Conservation (phyloP, 441 rosid genomes). For the Erodium chrysanthum region DNA sequence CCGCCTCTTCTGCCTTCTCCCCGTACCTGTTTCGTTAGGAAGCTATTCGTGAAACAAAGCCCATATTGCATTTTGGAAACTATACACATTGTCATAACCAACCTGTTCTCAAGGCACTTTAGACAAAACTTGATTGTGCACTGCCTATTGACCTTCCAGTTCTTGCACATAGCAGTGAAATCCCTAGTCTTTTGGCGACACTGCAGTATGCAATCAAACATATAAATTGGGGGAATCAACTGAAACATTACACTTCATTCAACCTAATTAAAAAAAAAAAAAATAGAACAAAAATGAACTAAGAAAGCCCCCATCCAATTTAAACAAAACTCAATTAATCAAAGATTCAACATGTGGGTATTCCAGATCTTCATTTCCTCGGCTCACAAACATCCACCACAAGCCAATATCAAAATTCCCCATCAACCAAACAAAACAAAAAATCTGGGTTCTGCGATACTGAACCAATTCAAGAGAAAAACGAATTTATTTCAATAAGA, state of each 20-base stretch:
- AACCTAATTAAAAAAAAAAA: no score
- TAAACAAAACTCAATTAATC: background rate
- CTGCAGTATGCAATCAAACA: slow-evolving; percentile 25
- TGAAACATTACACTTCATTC: background rate
- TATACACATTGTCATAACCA: slow-evolving; percentile 10
- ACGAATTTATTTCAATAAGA: no score
- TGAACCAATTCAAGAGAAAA: background rate
- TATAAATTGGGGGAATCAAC: background rate
- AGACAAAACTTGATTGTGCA: slow-evolving; percentile 53
- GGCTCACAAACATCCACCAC: background rate
- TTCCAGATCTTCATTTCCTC: no score
- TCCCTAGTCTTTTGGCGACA: slow-evolving; percentile 76
- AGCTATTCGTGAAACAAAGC: background rate
- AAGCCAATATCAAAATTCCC: background rate
- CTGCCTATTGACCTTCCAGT: slow-evolving; percentile 30
- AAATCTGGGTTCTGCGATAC: background rate
- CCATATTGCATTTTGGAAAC: background rate
- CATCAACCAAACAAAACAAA: background rate
- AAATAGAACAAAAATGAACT: background rate
- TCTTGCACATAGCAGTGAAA: slow-evolving; percentile 47
- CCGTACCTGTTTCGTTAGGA: slow-evolving; percentile 42
- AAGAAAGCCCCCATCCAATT: background rate
- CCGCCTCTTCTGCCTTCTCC: slow-evolving; percentile 60
- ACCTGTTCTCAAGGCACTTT: slow-evolving; percentile 71
- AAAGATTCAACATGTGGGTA: background rate